Evolutionary conservation across 352 stramenopile species (phyloP).

Genomic region (Globisporangium ultimum): DNA sequence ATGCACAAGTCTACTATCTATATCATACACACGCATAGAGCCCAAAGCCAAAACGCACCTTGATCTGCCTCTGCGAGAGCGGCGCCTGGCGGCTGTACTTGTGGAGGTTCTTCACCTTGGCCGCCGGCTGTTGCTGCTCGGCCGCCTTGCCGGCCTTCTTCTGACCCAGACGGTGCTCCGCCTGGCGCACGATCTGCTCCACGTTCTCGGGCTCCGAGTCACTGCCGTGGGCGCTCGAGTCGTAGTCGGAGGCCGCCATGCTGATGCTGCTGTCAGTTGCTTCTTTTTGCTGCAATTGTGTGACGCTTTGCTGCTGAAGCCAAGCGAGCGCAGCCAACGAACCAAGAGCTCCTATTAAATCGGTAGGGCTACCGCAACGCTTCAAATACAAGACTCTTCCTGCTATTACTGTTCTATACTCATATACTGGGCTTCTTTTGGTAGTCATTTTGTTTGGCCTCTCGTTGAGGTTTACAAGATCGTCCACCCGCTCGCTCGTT

Average conservation of each 20-base stretch:
- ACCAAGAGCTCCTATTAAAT: neutral
- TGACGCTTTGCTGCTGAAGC: constrained; percentile 14
- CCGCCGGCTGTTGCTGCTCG: constrained; percentile 2
- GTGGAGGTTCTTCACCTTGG: constrained; percentile 58
- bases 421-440: no score
- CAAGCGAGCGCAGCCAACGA: constrained; percentile 12
- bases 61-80: constrained; percentile 57
- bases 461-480: no score
- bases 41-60: constrained; percentile 19
- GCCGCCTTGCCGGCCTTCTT: constrained; percentile 16
- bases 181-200: constrained; percentile 49
- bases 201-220: constrained; percentile 64
- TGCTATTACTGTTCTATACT: neutral
- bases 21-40: neutral
- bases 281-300: constrained; percentile 7
- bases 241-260: constrained; percentile 34
- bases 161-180: constrained; percentile 56
- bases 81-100: constrained; percentile 71
- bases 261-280: constrained; percentile 5
- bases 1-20: neutral
- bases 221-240: constrained; percentile 39
- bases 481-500: no score
- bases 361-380: no score
- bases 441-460: no score
- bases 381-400: neutral